Percentiles rank a stretch among this genome's conserved stretches.
Conservation (phyloP, 2,329 filamentous ascomycete species). For the Teratosphaeriaceae sp. region DNA sequence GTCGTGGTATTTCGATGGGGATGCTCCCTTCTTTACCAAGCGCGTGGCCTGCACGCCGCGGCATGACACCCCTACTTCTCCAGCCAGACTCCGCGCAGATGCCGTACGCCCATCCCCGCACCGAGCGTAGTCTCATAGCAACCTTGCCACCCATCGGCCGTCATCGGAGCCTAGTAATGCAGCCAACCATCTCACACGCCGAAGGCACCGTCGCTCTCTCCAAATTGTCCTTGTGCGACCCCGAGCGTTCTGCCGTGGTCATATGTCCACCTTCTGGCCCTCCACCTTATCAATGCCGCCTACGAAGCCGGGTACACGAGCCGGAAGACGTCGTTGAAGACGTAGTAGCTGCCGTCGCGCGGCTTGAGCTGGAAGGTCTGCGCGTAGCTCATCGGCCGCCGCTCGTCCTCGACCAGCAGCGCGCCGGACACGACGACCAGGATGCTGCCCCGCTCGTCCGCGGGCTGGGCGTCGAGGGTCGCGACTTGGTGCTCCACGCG, state of each 20-base stretch:
- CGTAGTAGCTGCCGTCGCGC: slow-evolving; percentile 66
- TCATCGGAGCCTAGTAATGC: too few species aligned
- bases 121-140: background rate
- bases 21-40: too few species aligned
- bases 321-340: slow-evolving; percentile 94
- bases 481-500: slow-evolving; percentile 72
- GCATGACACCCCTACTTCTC: too few species aligned
- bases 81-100: slow-evolving; percentile 5
- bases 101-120: background rate
- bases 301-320: slow-evolving; percentile 62
- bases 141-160: too few species aligned
- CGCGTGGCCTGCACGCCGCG: too few species aligned
- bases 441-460: slow-evolving; percentile 59
- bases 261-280: background rate
- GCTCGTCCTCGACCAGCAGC: slow-evolving; percentile 79
- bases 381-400: slow-evolving; percentile 82
- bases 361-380: slow-evolving; percentile 81
- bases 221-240: background rate
- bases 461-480: slow-evolving; percentile 79
- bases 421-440: slow-evolving; percentile 83
- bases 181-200: too few species aligned
- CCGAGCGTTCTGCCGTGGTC: background rate
- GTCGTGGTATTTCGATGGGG: too few species aligned
- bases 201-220: background rate
- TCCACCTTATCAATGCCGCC: slow-evolving; percentile 8